These are phyloP conservation scores for Prunus yedoensis DNA, from an alignment of 331 rosid genomes.

Conservation along the genomic window DNA sequence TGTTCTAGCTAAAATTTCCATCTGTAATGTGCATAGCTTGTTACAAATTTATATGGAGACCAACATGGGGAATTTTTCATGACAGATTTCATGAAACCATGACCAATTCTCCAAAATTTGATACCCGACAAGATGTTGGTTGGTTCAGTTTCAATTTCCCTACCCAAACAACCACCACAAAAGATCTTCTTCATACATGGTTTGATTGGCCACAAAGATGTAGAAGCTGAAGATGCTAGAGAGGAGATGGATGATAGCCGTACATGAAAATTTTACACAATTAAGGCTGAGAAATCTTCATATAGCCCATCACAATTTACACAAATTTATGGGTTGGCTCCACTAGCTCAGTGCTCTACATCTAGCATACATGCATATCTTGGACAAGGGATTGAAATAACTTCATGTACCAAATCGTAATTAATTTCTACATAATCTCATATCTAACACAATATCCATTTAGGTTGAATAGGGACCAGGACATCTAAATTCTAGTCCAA, in stretches of 20 bases:
- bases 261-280: neutral
- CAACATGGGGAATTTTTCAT: neutral
- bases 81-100: neutral
- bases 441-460: neutral
- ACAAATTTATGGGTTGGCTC: slow-evolving; percentile 1
- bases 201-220: neutral
- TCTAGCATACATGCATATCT: neutral
- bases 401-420: neutral
- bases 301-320: neutral
- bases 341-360: neutral
- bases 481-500: neutral
- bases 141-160: neutral
- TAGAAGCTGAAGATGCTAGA: neutral
- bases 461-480: neutral
- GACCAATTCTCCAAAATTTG: neutral
- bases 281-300: neutral
- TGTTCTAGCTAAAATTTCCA: neutral
- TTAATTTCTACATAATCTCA: neutral
- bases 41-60: neutral
- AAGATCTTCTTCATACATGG: neutral
- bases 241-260: neutral
- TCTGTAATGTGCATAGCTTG: neutral
- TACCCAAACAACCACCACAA: neutral
- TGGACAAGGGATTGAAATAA: neutral
- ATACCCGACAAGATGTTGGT: neutral